These are phyloP conservation scores for Trichoderma sp. DNA, from an alignment of 2,329 filamentous ascomycete species.

Conservation along the genomic window DNA sequence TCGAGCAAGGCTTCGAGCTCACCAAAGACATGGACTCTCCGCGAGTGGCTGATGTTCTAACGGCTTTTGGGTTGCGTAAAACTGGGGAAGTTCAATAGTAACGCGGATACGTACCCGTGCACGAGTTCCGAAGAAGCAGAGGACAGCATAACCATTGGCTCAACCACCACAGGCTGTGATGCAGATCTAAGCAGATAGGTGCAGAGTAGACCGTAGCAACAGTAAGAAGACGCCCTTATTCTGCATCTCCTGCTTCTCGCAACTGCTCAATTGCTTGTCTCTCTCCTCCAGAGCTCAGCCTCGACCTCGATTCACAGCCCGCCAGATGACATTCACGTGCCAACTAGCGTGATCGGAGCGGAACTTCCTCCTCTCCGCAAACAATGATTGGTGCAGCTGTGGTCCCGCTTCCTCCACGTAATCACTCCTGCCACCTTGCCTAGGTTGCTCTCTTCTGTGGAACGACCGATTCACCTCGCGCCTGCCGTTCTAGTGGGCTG, in stretches of 20 bases:
- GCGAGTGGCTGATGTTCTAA: background rate
- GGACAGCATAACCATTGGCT: background rate
- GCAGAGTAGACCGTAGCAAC: background rate
- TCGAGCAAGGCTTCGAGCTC: too few relatives aligned
- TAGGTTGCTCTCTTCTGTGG: background rate
- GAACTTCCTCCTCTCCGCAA: constrained; percentile 32
- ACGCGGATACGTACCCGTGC: background rate
- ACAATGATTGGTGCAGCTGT: constrained; percentile 30
- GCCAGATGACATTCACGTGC: constrained; percentile 26
- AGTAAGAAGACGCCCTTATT: accelerated
- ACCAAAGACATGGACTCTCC: background rate
- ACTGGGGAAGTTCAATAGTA: constrained; percentile 9
- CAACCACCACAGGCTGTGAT: background rate
- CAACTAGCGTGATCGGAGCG: constrained; percentile 28
- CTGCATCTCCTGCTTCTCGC: background rate
- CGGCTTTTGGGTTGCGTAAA: background rate
- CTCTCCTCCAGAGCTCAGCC: background rate
- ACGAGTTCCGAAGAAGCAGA: background rate
- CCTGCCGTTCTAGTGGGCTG: constrained; percentile 18
- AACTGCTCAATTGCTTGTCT: constrained; percentile 5
- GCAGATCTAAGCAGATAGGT: background rate
- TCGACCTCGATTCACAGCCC: constrained; percentile 6
- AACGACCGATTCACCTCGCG: background rate
- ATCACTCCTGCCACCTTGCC: constrained; percentile 21
- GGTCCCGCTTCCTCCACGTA: constrained; percentile 28